Evolutionary conservation across 1,139 yeast species (phyloP).

Genomic region (Wickerhamomyces sp.): DNA sequence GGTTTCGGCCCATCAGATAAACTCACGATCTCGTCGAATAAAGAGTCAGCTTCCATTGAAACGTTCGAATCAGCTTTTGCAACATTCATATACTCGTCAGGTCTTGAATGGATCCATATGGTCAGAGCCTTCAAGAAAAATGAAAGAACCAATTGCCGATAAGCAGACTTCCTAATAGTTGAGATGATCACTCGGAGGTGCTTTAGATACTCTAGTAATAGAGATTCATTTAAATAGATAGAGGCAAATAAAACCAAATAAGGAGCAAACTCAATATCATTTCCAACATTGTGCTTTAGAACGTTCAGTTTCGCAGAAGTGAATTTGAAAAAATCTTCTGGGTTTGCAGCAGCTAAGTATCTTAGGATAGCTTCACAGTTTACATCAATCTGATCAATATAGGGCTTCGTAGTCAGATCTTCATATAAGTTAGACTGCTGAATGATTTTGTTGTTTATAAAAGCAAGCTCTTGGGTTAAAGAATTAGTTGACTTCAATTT

Average conservation of each 20-base stretch:
- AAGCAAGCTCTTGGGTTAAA: slow-evolving; percentile 23
- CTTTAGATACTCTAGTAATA: slow-evolving; percentile 35
- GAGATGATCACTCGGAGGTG: slow-evolving; percentile 39
- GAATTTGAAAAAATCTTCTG: slow-evolving; percentile 43
- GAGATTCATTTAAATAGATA: slow-evolving; percentile 40
- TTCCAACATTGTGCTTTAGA: slow-evolving; percentile 31
- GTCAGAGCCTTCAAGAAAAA: slow-evolving; percentile 47
- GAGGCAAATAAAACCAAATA: slow-evolving; percentile 50
- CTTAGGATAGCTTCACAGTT: slow-evolving; percentile 43
- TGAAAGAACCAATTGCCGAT: slow-evolving; percentile 49
- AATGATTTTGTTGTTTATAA: slow-evolving; percentile 20
- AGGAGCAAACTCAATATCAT: slow-evolving; percentile 42
- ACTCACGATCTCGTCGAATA: slow-evolving; percentile 24
- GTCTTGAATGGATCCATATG: slow-evolving; percentile 56
- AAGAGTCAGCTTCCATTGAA: slow-evolving; percentile 22
- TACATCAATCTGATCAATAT: slow-evolving; percentile 39
- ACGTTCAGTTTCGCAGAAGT: slow-evolving; percentile 32
- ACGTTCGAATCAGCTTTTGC: slow-evolving; percentile 28
- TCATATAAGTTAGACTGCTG: slow-evolving; percentile 13
- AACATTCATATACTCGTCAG: slow-evolving; percentile 41
- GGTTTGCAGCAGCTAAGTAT: slow-evolving; percentile 54
- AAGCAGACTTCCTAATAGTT: slow-evolving; percentile 44
- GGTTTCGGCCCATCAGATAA: slow-evolving; percentile 16
- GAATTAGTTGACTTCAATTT: slow-evolving; percentile 23
- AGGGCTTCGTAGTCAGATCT: slow-evolving; percentile 18